A percentile compares a stretch with the other conserved stretches of the same genome.
These are phyloP conservation scores for Coniochaeta sp. DNA, from an alignment of 2,329 filamentous ascomycete species.

Conservation along the genomic window DNA sequence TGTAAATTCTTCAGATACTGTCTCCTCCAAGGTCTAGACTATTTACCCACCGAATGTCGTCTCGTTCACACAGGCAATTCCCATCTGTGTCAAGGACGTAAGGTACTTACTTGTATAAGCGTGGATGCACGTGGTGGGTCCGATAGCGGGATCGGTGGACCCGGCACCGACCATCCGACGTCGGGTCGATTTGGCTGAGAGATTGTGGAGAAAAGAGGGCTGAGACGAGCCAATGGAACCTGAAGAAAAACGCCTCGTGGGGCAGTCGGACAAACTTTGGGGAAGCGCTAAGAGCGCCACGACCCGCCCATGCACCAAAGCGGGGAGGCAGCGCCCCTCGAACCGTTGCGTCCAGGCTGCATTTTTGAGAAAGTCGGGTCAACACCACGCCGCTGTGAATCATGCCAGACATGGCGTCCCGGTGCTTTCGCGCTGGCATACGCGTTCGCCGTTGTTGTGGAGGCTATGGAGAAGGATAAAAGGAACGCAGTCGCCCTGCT, in stretches of 20 bases:
- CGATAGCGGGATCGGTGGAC: neutral
- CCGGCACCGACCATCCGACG: neutral
- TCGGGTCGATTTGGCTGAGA: neutral
- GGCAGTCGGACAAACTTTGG: neutral
- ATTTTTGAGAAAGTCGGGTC: neutral
- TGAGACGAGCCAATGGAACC: neutral
- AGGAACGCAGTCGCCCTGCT: neutral
- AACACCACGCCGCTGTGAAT: neutral
- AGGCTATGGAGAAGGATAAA: neutral
- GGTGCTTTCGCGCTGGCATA: neutral
- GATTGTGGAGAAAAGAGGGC: neutral
- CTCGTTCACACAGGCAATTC: neutral
- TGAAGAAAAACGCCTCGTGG: neutral
- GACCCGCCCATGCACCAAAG: neutral
- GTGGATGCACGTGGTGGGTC: too few species aligned
- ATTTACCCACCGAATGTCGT: neutral
- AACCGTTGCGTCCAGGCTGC: neutral
- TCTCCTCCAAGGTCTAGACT: neutral
- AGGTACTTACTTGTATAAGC: too few species aligned
- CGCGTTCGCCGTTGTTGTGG: neutral
- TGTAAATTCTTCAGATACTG: neutral
- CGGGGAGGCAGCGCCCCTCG: neutral
- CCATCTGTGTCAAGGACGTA: neutral
- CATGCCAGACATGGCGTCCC: neutral
- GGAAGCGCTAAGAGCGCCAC: neutral